Evolutionary conservation across 257 asterid genomes (phyloP).

Genomic region (Fraxinus anomala): DNA sequence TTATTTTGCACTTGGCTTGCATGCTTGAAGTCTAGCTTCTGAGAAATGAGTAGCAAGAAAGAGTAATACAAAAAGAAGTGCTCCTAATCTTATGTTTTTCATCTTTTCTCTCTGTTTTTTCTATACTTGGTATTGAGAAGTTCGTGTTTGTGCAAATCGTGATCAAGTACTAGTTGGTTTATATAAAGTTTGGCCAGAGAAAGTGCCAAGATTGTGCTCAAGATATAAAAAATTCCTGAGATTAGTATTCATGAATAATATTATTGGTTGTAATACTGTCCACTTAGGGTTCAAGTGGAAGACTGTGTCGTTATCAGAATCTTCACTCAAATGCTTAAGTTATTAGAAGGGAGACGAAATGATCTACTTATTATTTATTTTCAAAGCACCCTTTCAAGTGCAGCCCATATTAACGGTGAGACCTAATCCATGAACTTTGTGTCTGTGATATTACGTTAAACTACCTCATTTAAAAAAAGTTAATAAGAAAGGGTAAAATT

Average conservation of each 20-base stretch:
- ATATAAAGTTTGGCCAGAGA: not conserved
- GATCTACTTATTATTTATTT: constrained; percentile 15
- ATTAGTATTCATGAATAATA: not conserved
- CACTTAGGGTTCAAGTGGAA: not conserved
- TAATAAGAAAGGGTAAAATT: too few relatives aligned
- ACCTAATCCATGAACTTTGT: too few relatives aligned
- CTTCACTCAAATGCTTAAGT: too few relatives aligned
- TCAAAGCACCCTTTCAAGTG: constrained; percentile 25
- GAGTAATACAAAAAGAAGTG: not conserved
- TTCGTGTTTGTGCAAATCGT: not conserved
- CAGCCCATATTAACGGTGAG: too few relatives aligned
- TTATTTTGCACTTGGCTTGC: constrained; percentile 35
- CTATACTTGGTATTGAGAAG: not conserved
- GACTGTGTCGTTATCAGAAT: not conserved
- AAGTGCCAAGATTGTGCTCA: not conserved
- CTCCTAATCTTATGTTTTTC: not conserved
- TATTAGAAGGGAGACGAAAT: too few relatives aligned
- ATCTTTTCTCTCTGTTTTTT: not conserved
- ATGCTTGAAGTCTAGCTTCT: constrained; percentile 14
- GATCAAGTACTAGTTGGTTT: not conserved
- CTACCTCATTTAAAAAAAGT: not conserved
- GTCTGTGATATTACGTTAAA: too few relatives aligned
- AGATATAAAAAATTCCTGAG: not conserved
- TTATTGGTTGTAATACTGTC: too few relatives aligned
- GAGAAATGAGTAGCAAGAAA: not conserved